Conservation (phyloP, 805 yeast species). For the Kuraishia cidri region DNA sequence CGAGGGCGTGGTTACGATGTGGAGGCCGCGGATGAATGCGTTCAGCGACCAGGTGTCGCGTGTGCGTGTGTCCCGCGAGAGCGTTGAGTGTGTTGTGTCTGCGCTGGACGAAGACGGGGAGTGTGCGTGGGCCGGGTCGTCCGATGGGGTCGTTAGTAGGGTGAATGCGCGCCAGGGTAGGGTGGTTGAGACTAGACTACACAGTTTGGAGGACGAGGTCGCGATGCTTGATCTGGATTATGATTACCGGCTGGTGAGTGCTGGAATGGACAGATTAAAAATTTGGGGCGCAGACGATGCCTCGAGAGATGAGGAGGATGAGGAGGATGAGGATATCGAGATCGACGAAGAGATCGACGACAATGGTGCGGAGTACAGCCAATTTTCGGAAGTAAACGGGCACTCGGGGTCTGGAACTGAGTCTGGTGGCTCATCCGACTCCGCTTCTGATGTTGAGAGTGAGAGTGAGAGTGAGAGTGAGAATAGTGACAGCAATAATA, state of each 20-base stretch:
- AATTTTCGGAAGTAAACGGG: constrained; percentile 7
- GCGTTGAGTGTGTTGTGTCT: constrained; percentile 63
- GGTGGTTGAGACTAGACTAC: constrained; percentile 57
- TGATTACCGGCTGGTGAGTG: constrained; percentile 71
- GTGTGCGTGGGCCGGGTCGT: constrained; percentile 70
- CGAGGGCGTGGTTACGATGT: constrained; percentile 79
- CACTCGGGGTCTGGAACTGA: constrained; percentile 4
- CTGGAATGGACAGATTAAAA: constrained; percentile 75
- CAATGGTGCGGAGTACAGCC: not conserved
- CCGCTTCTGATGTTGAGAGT: constrained; percentile 7
- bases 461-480: no score
- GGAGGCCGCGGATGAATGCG: constrained; percentile 69
- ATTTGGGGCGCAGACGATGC: constrained; percentile 34
- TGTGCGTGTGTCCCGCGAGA: constrained; percentile 56
- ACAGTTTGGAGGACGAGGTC: constrained; percentile 68
- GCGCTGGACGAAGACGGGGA: constrained; percentile 43
- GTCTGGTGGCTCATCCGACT: constrained; percentile 8
- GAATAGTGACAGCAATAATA: no score
- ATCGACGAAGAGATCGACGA: constrained; percentile 4
- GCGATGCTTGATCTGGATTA: constrained; percentile 68
- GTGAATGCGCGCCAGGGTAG: constrained; percentile 59
- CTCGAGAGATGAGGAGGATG: constrained; percentile 8
- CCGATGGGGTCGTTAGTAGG: constrained; percentile 65
- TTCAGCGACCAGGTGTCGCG: constrained; percentile 74
- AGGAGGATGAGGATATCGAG: constrained; percentile 6